A percentile compares a stretch with the other conserved stretches of the same genome.
phyloP scores from a whole-genome alignment of 192 early-diverging fungal genomes.

The Umbelopsis sp. region DNA sequence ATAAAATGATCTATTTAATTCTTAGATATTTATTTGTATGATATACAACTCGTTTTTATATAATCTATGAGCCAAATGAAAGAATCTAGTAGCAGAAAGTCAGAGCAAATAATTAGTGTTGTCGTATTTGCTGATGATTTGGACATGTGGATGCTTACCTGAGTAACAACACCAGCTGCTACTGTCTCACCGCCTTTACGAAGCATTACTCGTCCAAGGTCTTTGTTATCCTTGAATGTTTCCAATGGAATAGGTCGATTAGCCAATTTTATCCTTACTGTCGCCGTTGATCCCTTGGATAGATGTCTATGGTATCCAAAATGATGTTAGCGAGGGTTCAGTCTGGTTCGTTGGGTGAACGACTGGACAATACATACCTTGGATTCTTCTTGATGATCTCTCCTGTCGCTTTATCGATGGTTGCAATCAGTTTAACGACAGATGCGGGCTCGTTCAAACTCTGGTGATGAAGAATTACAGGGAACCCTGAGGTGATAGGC shows the following conservation, averaged over 20 bases:
- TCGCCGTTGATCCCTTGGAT: slow-evolving; percentile 67
- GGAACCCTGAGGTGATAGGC: slow-evolving; percentile 92
- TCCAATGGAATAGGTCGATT: slow-evolving; percentile 84
- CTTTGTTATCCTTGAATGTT: slow-evolving; percentile 82
- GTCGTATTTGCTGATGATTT: slow-evolving; percentile 1
- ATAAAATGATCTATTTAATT: neutral
- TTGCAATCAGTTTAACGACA: slow-evolving; percentile 75
- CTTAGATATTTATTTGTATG: neutral
- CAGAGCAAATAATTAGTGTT: neutral
- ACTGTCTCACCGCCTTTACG: slow-evolving; percentile 84
- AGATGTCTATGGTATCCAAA: slow-evolving; percentile 38
- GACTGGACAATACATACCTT: slow-evolving; percentile 35
- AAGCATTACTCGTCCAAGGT: slow-evolving; percentile 87
- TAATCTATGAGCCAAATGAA: slow-evolving; percentile 24
- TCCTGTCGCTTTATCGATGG: slow-evolving; percentile 81
- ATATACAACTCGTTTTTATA: neutral
- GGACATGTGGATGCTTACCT: slow-evolving; percentile 32
- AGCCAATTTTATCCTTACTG: slow-evolving; percentile 76
- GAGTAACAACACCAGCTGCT: slow-evolving; percentile 83
- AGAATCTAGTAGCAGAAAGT: slow-evolving; percentile 15
- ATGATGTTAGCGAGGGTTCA: neutral
- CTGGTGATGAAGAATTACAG: slow-evolving; percentile 84
- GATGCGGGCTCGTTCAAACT: slow-evolving; percentile 79
- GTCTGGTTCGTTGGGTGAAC: neutral
- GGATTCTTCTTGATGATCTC: slow-evolving; percentile 88